These are phyloP conservation scores for Blastocystis sp. DNA, from an alignment of 352 stramenopile genomes.

Conservation along the genomic window DNA sequence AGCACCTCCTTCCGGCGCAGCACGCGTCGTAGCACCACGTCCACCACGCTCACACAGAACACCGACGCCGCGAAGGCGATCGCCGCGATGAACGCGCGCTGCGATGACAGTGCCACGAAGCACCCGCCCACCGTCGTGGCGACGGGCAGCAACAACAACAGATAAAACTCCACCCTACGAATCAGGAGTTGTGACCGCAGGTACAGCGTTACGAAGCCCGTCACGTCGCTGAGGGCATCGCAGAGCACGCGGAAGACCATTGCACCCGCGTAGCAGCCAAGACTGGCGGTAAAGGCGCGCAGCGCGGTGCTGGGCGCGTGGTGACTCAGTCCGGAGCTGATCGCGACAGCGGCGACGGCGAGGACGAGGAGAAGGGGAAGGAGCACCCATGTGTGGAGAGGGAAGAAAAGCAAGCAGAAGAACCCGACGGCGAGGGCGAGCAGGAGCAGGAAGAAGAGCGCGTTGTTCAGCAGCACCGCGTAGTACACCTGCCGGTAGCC, in stretches of 20 bases:
- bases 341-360: too few relatives aligned
- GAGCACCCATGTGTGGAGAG: not conserved
- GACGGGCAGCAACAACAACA: not conserved
- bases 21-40: not conserved
- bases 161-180: not conserved
- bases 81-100: not conserved
- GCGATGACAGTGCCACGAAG: not conserved
- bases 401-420: not conserved
- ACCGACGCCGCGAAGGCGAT: not conserved
- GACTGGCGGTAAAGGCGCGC: not conserved
- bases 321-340: not conserved
- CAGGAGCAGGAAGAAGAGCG: not conserved
- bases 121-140: not conserved
- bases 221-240: not conserved
- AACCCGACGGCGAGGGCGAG: not conserved
- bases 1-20: not conserved
- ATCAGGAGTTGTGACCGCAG: not conserved
- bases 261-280: not conserved
- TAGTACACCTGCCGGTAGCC: constrained; percentile 46
- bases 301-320: not conserved
- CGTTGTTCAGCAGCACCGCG: not conserved
- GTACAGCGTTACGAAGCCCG: not conserved
- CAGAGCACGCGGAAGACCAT: not conserved
- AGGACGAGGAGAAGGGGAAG: not conserved
- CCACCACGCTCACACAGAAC: not conserved